Base-by-base conservation (phyloP, 768 basidiomycete species). In the Phlebiopsis gigantea region DNA sequence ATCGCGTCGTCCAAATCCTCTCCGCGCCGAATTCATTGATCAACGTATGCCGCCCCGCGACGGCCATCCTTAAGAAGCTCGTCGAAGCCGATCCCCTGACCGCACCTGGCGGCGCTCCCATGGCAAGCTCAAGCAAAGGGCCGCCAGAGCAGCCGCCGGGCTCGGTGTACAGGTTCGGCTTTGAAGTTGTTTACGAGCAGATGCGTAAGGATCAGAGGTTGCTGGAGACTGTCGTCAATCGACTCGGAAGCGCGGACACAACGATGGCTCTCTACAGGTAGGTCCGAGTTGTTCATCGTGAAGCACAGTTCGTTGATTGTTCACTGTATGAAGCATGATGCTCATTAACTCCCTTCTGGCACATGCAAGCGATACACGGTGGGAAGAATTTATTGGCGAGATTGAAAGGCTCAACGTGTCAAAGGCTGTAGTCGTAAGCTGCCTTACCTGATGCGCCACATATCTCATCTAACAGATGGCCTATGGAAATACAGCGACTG, bases 1-100 rank as follows among this genome's bases (percentile, higher is more conserved):
- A 83, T 63, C 80, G 81, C 68, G 80, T 93, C 50, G 90, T 92
- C 15, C 81, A 85, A 64, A 87, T 90, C 62, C 76, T 92, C 24
- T 83, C 90, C 0, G 88, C 90, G 0, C 76, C 87, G 0, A 77
- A 80, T 39, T 88, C 88, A 10, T 79, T 86, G 17, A 85, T 95
- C 75, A 97, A 97, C 59, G 90, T 95, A 57, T 91, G 90, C 64
- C 86, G 93, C 5, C 94, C 93, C 30, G 93, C 93, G 1, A 93
- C 90, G 43, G 85, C 89, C 30, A 94, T 96, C 55, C 77, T 95
- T 60, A 91, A 92, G 72, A 88, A 87, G 61, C 81, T 96, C 21
- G 92, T 93, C 14, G 91, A 93, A 68, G 91, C 91, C 8, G 89
- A 91, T 64, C 87, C 91, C 17, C 72, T 78, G 62, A 84, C 75